Conservation (phyloP, 1,284 basidiomycete species). For the Naganishia albida region DNA sequence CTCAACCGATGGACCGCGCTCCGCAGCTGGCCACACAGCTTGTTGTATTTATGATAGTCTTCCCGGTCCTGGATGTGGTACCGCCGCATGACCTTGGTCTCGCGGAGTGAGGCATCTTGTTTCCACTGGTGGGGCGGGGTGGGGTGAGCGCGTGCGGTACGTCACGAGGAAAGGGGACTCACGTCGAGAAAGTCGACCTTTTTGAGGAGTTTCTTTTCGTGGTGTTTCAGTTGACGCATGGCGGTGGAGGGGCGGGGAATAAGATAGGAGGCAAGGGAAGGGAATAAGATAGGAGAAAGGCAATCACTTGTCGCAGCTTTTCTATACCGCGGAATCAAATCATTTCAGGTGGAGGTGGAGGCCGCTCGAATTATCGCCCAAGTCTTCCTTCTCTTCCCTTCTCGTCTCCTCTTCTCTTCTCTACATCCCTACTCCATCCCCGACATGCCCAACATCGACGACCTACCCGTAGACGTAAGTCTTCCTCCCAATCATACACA, state of each 20-base stretch:
- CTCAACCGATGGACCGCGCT: slow-evolving; percentile 84
- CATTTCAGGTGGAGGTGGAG: slow-evolving; percentile 6
- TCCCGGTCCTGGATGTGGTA: slow-evolving; percentile 95
- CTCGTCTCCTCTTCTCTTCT: background rate
- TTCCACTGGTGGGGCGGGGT: slow-evolving; percentile 86
- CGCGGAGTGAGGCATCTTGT: slow-evolving; percentile 86
- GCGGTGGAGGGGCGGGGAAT: slow-evolving; percentile 49
- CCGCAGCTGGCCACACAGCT: slow-evolving; percentile 83
- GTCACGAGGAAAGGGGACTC: slow-evolving; percentile 45
- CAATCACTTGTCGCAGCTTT: background rate
- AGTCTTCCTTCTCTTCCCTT: background rate
- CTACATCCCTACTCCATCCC: background rate
- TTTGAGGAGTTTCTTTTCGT: slow-evolving; percentile 90
- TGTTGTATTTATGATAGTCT: slow-evolving; percentile 98
- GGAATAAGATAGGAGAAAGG: too few species aligned
- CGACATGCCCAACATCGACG: slow-evolving; percentile 13
- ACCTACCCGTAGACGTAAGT: slow-evolving; percentile 19
- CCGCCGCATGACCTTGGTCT: slow-evolving; percentile 91
- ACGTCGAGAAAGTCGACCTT: slow-evolving; percentile 92
- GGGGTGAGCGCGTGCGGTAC: slow-evolving; percentile 38
- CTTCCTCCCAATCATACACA: background rate
- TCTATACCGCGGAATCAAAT: background rate
- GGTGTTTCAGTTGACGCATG: slow-evolving; percentile 89
- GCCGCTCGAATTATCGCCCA: too few species aligned
- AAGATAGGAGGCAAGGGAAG: too few species aligned